Base-by-base conservation (phyloP, 2,329 filamentous ascomycete species). In the Fusarium sp. region DNA sequence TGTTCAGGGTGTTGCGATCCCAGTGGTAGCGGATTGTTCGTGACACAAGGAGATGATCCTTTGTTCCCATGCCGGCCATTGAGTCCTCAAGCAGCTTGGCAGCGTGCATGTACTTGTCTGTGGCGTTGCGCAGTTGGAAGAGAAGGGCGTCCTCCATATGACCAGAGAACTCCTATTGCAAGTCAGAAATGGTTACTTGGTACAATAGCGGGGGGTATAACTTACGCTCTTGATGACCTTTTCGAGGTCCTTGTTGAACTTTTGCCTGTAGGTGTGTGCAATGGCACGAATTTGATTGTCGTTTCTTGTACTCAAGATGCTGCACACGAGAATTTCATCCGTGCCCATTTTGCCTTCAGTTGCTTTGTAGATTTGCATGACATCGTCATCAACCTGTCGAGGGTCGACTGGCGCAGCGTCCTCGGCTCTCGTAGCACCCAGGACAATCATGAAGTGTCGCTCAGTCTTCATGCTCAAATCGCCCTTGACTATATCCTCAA, bases 141-240 rank as follows among this genome's bases (percentile, higher is more conserved):
- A 96, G 81, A 1, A 98, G 86, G 0, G 94, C 94, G 18, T 93
- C 88, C 78, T 94, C 86, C 94, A 98, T 98, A 78, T 98, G 95
- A 1, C 95, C 95, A 0, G 91, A 92, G 81, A 98, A 98, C 75
- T 96, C 90, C 82, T 90, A 65, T 11, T 62, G 6, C 25, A 25
- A 20, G 30, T 62, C 46, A 58, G 57, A 48, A 7, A 52, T 7
- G 27, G 13, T 24, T 30, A 13, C 11, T 22, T 29, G 20, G 14
- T 16, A 22, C 9, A 32, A 51, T 12, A 10, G 2, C 4, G 20
- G 22, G n/a, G n/a, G 20, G 22, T 20, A 2, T 9, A 22, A 77
- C 83, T 80, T 79, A 90, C 88, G 74, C 88, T 92, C 67, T 89
- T 88, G 73, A 98, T 89, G 52, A 94, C 90, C 34, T 88, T 87